phyloP scores from a whole-genome alignment of 1,284 basidiomycete species.

The Rhodotorula sp. region DNA sequence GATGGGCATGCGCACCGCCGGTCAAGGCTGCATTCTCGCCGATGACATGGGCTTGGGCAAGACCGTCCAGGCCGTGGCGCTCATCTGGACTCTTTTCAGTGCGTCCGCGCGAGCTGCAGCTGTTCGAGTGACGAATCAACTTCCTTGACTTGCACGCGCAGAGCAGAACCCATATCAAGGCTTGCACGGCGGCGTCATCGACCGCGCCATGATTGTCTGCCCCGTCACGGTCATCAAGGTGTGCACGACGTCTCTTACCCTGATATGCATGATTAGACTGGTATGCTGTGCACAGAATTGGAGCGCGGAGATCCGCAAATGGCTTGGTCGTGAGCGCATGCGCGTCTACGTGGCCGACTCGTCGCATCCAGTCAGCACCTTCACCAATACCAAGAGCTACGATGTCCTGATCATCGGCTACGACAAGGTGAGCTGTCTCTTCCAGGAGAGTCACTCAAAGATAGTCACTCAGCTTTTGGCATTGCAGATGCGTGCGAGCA shows the following conservation, averaged over 20 bases:
- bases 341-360: conserved; percentile 79
- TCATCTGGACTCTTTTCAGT: conserved; percentile 88
- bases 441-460: not conserved
- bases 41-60: conserved; percentile 98
- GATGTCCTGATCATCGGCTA: conserved; percentile 94
- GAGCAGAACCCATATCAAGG: conserved; percentile 80
- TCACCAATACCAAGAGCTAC: conserved; percentile 68
- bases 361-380: conserved; percentile 68
- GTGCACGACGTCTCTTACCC: conserved; percentile 7
- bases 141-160: conserved; percentile 46
- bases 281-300: conserved; percentile 68
- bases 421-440: conserved; percentile 57
- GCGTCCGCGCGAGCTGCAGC: conserved; percentile 42
- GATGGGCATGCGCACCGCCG: conserved; percentile 86
- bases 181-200: conserved; percentile 54
- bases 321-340: conserved; percentile 79
- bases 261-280: no score
- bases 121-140: not conserved
- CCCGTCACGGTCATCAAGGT: conserved; percentile 88
- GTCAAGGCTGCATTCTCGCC: conserved; percentile 87
- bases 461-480: not conserved
- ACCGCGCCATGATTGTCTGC: conserved; percentile 82
- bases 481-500: conserved; percentile 30
- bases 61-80: conserved; percentile 78
- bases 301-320: conserved; percentile 93